A percentile compares a stretch with the other conserved stretches of the same genome.
Evolutionary conservation across 441 rosid genomes (phyloP).

Genomic region (Daphne laureola): DNA sequence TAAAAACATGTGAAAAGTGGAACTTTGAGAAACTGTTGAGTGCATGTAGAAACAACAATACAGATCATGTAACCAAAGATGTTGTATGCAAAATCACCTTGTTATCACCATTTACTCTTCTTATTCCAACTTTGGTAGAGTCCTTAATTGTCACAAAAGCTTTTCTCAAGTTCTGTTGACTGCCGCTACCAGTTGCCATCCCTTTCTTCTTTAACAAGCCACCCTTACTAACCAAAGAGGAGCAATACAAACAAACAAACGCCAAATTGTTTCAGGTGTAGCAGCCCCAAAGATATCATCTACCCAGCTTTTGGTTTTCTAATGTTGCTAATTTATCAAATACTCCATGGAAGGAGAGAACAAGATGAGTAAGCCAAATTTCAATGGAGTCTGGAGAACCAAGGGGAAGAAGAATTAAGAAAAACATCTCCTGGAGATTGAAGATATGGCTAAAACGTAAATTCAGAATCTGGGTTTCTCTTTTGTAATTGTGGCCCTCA

Average conservation of each 20-base stretch:
- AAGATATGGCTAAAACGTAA: too few species aligned
- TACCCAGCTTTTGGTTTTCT: too few species aligned
- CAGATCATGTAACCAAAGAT: background rate
- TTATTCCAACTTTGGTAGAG: conserved; percentile 36
- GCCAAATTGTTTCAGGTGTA: too few species aligned
- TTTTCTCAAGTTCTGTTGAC: conserved; percentile 25
- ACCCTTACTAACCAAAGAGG: too few species aligned
- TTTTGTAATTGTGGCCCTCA: too few species aligned
- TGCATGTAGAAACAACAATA: background rate
- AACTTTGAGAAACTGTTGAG: background rate
- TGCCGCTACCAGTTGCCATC: conserved; percentile 24
- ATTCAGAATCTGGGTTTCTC: too few species aligned
- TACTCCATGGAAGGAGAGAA: conserved; percentile 13
- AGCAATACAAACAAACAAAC: too few species aligned
- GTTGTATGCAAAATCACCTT: conserved; percentile 19
- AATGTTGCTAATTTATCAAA: too few species aligned
- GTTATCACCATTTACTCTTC: conserved; percentile 28
- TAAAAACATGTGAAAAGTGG: background rate
- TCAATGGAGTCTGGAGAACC: too few species aligned
- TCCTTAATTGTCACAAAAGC: conserved; percentile 37
- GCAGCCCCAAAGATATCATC: too few species aligned
- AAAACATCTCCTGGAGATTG: too few species aligned
- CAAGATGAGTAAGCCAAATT: background rate
- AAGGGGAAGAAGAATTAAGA: too few species aligned
- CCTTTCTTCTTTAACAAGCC: conserved; percentile 2